Conservation (phyloP, 495 filamentous ascomycete species). For the Trichoderma parareesei region DNA sequence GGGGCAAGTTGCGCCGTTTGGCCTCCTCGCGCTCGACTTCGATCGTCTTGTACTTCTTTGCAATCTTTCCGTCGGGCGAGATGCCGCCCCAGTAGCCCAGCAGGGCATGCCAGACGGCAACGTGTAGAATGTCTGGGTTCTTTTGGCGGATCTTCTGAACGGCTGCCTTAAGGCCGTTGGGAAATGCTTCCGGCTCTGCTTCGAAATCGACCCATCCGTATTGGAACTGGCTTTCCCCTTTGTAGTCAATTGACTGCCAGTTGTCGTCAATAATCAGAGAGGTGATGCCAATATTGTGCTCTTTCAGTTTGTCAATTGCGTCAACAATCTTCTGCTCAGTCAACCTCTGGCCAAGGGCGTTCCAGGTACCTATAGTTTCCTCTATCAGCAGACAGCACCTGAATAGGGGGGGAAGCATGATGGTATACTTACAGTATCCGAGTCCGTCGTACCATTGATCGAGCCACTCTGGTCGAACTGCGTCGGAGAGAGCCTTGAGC, state of each 20-base stretch:
- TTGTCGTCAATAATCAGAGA: slow-evolving; percentile 93
- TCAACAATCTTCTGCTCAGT: slow-evolving; percentile 70
- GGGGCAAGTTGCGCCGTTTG: slow-evolving; percentile 42
- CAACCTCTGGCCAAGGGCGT: slow-evolving; percentile 73
- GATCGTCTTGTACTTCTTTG: slow-evolving; percentile 68
- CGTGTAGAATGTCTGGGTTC: slow-evolving; percentile 67
- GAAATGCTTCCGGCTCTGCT: slow-evolving; percentile 73
- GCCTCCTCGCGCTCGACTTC: slow-evolving; percentile 45
- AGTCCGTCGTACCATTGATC: slow-evolving; percentile 85
- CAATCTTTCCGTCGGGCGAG: slow-evolving; percentile 60
- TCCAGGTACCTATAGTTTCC: slow-evolving; percentile 67
- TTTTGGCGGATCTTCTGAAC: slow-evolving; percentile 57
- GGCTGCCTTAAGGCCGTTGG: slow-evolving; percentile 63
- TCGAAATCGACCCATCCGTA: slow-evolving; percentile 67
- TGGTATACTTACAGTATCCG: slow-evolving; percentile 44
- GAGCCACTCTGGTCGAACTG: slow-evolving; percentile 54
- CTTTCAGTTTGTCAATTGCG: slow-evolving; percentile 62
- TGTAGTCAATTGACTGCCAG: slow-evolving; percentile 72
- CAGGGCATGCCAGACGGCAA: slow-evolving; percentile 95
- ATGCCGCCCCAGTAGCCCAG: slow-evolving; percentile 94
- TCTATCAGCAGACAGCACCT: not conserved
- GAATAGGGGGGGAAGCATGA: not conserved
- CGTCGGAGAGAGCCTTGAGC: slow-evolving; percentile 36
- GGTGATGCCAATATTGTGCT: slow-evolving; percentile 65
- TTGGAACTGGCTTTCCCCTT: slow-evolving; percentile 36